Percentiles rank a stretch among this genome's conserved stretches.
Evolutionary conservation across 1,139 yeast species (phyloP).

Genomic region (Debaryomyces fabryi): DNA sequence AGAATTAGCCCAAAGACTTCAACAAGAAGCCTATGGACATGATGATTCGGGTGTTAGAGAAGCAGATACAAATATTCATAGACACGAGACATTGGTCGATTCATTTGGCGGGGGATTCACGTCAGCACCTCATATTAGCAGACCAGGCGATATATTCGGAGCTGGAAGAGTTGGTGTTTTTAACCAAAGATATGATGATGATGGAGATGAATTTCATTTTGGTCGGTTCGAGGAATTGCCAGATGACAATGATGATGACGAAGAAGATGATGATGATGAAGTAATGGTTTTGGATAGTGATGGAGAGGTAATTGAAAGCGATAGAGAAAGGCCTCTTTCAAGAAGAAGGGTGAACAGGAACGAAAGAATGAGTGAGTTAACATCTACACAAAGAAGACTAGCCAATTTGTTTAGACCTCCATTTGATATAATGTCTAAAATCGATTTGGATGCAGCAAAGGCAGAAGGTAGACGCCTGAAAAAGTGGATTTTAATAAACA

Average conservation of each 20-base stretch:
- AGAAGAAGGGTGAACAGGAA: constrained; percentile 35
- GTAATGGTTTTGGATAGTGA: constrained; percentile 34
- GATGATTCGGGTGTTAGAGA: constrained; percentile 44
- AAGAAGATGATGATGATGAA: constrained; percentile 25
- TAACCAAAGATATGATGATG: constrained; percentile 45
- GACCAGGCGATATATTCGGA: constrained; percentile 46
- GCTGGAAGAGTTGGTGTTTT: constrained; percentile 44
- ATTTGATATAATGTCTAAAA: constrained; percentile 75
- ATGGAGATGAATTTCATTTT: constrained; percentile 27
- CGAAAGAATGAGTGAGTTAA: constrained; percentile 38
- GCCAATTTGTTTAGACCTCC: constrained; percentile 92
- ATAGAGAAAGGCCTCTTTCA: constrained; percentile 20
- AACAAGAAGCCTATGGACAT: constrained; percentile 60
- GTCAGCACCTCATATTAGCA: constrained; percentile 15
- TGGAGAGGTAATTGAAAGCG: constrained; percentile 28
- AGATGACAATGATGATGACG: constrained; percentile 25
- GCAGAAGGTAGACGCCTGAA: constrained; percentile 59
- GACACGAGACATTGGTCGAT: constrained; percentile 77
- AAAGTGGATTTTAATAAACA: constrained; percentile 85
- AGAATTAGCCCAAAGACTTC: constrained; percentile 64
- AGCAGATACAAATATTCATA: constrained; percentile 77
- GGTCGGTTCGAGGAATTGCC: constrained; percentile 20
- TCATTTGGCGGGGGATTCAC: constrained; percentile 20
- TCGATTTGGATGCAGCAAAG: constrained; percentile 74
- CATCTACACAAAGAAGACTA: constrained; percentile 68